Percentiles rank a stretch among this genome's conserved stretches.
Evolutionary conservation across 2,329 filamentous ascomycete genomes (phyloP).

Genomic region (Rhynchosporium secalis): DNA sequence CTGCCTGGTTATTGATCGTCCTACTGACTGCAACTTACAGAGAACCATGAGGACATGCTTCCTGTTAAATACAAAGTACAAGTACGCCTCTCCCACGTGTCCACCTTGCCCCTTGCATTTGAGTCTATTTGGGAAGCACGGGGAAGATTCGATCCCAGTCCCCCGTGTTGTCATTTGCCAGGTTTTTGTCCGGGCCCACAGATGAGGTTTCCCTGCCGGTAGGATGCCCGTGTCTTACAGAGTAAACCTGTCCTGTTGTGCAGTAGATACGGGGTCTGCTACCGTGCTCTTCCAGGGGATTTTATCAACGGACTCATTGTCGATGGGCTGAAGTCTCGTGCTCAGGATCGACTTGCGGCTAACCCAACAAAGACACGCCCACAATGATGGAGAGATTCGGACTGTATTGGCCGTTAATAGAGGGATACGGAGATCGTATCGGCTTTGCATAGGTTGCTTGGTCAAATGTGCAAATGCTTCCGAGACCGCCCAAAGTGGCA

Average conservation of each 20-base stretch:
- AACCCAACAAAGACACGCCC: slow-evolving; percentile 11
- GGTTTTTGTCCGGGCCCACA: background rate
- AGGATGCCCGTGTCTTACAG: slow-evolving; percentile 15
- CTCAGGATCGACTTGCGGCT: slow-evolving; percentile 20
- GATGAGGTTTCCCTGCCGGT: slow-evolving; percentile 3
- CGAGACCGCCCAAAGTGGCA: background rate
- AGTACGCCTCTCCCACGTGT: slow-evolving; percentile 17
- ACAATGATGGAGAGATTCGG: slow-evolving; percentile 10
- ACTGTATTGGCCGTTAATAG: background rate
- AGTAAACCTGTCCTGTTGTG: background rate
- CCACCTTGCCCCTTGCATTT: slow-evolving; percentile 15
- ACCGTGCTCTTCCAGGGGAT: slow-evolving; percentile 6
- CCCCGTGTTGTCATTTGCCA: background rate
- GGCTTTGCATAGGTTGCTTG: background rate
- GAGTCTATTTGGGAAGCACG: slow-evolving; percentile 24
- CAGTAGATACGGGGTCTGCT: slow-evolving; percentile 1
- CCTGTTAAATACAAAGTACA: background rate
- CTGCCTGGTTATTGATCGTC: slow-evolving; percentile 12
- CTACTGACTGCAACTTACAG: slow-evolving; percentile 11
- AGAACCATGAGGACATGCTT: slow-evolving; percentile 1
- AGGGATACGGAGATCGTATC: background rate
- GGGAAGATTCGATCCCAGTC: slow-evolving; percentile 6
- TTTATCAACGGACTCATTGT: slow-evolving; percentile 11
- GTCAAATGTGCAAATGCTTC: background rate
- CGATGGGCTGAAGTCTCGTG: slow-evolving; percentile 21